phyloP scores from a whole-genome alignment of 2,329 filamentous ascomycete genomes.

The Trichoderma cornu-damae region DNA sequence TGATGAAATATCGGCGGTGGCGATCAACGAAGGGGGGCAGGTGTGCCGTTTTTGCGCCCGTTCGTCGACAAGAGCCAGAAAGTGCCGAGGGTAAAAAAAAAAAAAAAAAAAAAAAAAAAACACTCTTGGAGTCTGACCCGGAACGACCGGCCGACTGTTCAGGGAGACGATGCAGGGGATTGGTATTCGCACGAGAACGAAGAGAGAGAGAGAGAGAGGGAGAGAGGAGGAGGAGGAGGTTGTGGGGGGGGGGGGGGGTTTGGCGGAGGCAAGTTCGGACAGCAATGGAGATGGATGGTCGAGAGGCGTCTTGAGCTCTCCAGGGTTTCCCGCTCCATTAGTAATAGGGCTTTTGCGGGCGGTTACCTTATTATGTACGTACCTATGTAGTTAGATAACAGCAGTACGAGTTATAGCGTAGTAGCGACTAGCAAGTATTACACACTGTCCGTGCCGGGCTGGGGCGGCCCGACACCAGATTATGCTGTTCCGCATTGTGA shows the following conservation, averaged over 20 bases:
- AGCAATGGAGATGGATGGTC: slow-evolving; percentile 7
- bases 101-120: no score
- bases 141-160: slow-evolving; percentile 2
- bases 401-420: no score
- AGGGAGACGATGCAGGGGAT: slow-evolving; percentile 2
- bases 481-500: no score
- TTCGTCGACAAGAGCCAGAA: not conserved
- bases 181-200: slow-evolving; percentile 2
- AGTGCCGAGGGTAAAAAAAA: no score
- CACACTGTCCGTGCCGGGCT: not conserved
- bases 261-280: slow-evolving; percentile 6
- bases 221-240: no score
- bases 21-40: not conserved
- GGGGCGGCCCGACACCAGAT: no score
- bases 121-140: slow-evolving; percentile 7
- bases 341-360: slow-evolving; percentile 2
- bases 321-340: not conserved
- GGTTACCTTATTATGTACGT: no score
- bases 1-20: not conserved
- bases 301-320: slow-evolving; percentile 6
- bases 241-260: slow-evolving; percentile 4
- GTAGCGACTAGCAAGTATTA: no score
- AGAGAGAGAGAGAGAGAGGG: no score
- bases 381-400: no score
- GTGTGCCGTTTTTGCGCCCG: not conserved